Percentiles rank a stretch among this genome's conserved stretches.
Conservation (phyloP, 805 yeast genomes). For the Starmera dryadoides region DNA sequence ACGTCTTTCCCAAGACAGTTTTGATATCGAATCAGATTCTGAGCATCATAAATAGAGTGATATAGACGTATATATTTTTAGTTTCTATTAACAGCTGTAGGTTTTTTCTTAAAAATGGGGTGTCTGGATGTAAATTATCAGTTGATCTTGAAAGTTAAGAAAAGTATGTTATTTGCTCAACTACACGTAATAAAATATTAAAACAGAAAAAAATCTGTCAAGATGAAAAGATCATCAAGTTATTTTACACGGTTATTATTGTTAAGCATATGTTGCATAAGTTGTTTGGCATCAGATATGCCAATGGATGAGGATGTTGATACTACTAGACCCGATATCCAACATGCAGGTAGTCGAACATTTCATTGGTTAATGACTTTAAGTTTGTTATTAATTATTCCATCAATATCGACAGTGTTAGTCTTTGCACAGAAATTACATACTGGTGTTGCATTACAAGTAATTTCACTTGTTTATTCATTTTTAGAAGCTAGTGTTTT, state of each 20-base stretch:
- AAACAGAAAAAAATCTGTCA: too few species aligned
- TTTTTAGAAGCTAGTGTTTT: constrained; percentile 49
- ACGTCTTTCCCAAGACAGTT: not conserved
- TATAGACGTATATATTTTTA: too few species aligned
- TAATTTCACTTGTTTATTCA: constrained; percentile 41
- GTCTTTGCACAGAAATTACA: constrained; percentile 47
- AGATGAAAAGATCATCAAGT: too few species aligned
- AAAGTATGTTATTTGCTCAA: too few species aligned
- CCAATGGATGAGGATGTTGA: constrained; percentile 23
- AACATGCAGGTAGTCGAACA: constrained; percentile 44
- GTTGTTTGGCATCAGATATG: constrained; percentile 14
- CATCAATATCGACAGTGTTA: constrained; percentile 48
- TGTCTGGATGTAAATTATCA: too few species aligned
- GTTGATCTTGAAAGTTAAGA: too few species aligned
- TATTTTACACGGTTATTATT: too few species aligned
- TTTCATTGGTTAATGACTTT: constrained; percentile 60
- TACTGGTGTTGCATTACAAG: constrained; percentile 38
- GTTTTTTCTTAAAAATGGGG: too few species aligned
- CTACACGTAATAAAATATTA: too few species aligned
- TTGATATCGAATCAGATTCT: not conserved
- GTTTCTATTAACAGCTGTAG: too few species aligned
- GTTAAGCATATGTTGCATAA: too few species aligned
- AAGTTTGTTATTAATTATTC: constrained; percentile 39
- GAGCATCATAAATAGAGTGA: not conserved
- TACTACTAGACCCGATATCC: constrained; percentile 28